Conservation (phyloP, 2,329 filamentous ascomycete genomes). For the Penicillium sp. region DNA sequence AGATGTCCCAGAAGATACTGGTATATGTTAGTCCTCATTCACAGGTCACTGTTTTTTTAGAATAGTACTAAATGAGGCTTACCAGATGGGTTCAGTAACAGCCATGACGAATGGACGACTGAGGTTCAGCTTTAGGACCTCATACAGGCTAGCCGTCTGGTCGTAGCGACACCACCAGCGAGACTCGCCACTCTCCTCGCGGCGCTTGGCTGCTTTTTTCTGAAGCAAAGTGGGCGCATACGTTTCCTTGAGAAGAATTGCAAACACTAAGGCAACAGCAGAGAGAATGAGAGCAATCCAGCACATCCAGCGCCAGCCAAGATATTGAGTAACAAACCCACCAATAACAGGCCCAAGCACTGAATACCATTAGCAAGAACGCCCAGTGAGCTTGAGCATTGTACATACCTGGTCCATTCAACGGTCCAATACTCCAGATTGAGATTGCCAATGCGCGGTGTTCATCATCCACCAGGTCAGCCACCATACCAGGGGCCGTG, state of each 20-base stretch:
- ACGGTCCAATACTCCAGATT: slow-evolving; percentile 78
- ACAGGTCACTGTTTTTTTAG: too few relatives aligned
- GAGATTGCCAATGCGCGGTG: slow-evolving; percentile 80
- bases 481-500: slow-evolving; percentile 79
- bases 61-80: slow-evolving; percentile 18
- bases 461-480: slow-evolving; percentile 79
- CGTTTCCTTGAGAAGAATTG: slow-evolving; percentile 69
- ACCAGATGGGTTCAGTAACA: slow-evolving; percentile 83
- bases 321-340: slow-evolving; percentile 68
- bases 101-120: slow-evolving; percentile 76
- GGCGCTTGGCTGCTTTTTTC: slow-evolving; percentile 62
- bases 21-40: slow-evolving; percentile 3
- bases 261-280: slow-evolving; percentile 60
- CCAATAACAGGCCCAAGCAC: slow-evolving; percentile 71
- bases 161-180: slow-evolving; percentile 83
- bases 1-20: slow-evolving; percentile 73
- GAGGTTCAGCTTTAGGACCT: slow-evolving; percentile 73
- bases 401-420: slow-evolving; percentile 66
- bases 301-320: slow-evolving; percentile 87
- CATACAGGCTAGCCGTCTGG: slow-evolving; percentile 62
- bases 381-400: not conserved
- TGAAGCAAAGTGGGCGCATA: slow-evolving; percentile 73
- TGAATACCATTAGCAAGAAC: slow-evolving; percentile 13
- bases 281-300: slow-evolving; percentile 77
- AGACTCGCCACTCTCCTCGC: slow-evolving; percentile 69